phyloP scores from a whole-genome alignment of 2,329 filamentous ascomycete species.

The Penicillium sp. region DNA sequence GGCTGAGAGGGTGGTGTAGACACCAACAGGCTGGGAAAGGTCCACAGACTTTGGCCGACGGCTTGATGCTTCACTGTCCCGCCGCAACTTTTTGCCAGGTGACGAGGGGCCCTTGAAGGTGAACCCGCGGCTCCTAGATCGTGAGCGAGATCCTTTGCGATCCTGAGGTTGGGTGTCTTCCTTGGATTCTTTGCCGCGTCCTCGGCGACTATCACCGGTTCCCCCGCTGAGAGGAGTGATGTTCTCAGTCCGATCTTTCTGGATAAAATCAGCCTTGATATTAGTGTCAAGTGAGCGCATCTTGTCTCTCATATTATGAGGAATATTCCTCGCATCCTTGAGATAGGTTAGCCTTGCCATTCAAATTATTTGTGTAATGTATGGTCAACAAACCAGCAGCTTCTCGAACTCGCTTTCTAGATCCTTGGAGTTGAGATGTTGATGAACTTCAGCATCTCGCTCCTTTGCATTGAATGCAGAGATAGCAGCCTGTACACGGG shows the following conservation, averaged over 20 bases:
- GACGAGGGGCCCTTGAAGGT: constrained; percentile 70
- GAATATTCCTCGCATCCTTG: constrained; percentile 85
- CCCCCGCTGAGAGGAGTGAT: constrained; percentile 48
- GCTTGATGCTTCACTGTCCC: constrained; percentile 62
- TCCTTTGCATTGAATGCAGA: constrained; percentile 59
- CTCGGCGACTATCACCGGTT: constrained; percentile 31
- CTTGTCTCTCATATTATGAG: constrained; percentile 88
- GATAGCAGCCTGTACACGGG: constrained; percentile 63
- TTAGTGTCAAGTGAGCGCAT: constrained; percentile 86
- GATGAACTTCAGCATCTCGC: constrained; percentile 45
- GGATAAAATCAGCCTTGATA: constrained; percentile 94
- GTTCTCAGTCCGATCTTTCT: constrained; percentile 76
- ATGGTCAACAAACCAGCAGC: constrained; percentile 52
- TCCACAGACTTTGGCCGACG: constrained; percentile 72
- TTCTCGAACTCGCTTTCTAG: constrained; percentile 63
- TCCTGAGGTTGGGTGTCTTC: constrained; percentile 43
- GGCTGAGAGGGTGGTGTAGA: constrained; percentile 55
- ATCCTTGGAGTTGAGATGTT: constrained; percentile 50
- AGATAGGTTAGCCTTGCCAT: constrained; percentile 26
- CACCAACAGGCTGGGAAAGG: constrained; percentile 58
- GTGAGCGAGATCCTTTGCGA: constrained; percentile 45
- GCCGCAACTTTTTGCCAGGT: constrained; percentile 71
- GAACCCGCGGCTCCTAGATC: constrained; percentile 71
- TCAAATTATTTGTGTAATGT: neutral
- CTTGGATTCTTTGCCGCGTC: constrained; percentile 44